Evolutionary conservation across 495 filamentous ascomycete species (phyloP).

Genomic region (Neurospora sp.): DNA sequence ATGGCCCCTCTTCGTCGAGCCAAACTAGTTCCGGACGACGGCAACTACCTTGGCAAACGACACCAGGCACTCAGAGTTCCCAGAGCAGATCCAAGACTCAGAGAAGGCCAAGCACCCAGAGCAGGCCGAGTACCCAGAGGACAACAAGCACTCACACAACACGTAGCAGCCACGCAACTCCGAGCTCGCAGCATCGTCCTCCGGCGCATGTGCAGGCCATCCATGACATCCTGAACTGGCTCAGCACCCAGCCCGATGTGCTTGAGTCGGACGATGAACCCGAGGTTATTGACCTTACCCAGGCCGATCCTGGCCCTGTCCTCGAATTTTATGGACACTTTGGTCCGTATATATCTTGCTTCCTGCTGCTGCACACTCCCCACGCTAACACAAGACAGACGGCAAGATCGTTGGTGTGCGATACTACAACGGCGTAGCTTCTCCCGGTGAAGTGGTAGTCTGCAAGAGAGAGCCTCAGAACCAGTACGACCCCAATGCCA

Average conservation of each 20-base stretch:
- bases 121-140: neutral
- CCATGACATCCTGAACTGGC: neutral
- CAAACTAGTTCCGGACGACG: neutral
- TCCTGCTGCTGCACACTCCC: neutral
- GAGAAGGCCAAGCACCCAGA: neutral
- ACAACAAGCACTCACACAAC: neutral
- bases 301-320: constrained; percentile 33
- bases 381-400: constrained; percentile 27
- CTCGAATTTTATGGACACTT: constrained; percentile 44
- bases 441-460: constrained; percentile 59
- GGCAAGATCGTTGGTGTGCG: constrained; percentile 72
- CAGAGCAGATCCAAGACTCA: neutral
- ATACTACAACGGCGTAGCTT: constrained; percentile 67
- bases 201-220: neutral
- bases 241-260: neutral
- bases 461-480: constrained; percentile 62
- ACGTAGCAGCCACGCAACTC: neutral
- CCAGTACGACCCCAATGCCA: constrained; percentile 65
- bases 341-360: constrained; percentile 10
- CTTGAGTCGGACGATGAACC: constrained; percentile 37
- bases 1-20: neutral
- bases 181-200: neutral
- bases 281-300: constrained; percentile 39
- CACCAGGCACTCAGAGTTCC: neutral
- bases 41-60: neutral